A percentile compares a stretch with the other conserved stretches of the same genome.
Conservation (phyloP, 352 stramenopile species). For the Phytophthora brassicae region DNA sequence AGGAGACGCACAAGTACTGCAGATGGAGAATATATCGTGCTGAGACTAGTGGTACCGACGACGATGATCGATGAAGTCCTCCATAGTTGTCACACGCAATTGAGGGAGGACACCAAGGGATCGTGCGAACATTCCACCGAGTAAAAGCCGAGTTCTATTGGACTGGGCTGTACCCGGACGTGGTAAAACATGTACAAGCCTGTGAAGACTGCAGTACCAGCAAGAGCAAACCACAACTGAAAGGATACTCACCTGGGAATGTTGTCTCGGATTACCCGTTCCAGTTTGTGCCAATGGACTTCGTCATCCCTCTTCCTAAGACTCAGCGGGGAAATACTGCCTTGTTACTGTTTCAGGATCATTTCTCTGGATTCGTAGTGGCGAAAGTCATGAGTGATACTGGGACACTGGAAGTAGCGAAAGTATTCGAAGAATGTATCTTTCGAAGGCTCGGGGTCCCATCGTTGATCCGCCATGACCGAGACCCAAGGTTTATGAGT, state of each 20-base stretch:
- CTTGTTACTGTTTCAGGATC: neutral
- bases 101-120: slow-evolving; percentile 1
- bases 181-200: slow-evolving; percentile 1
- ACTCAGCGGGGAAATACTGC: neutral
- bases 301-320: neutral
- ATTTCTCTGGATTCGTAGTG: neutral
- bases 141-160: slow-evolving; percentile 12
- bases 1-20: neutral
- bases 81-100: slow-evolving; percentile 1
- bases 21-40: neutral
- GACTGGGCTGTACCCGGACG: slow-evolving; percentile 4
- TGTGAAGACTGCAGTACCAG: neutral
- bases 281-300: neutral
- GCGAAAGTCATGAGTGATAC: neutral
- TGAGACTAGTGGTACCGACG: slow-evolving; percentile 1
- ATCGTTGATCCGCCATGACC: neutral
- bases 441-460: neutral
- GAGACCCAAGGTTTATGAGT: too few relatives aligned
- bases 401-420: neutral
- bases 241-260: slow-evolving; percentile 1
- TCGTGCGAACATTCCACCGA: neutral
- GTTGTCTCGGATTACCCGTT: neutral
- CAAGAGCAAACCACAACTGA: neutral
- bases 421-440: neutral
- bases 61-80: slow-evolving; percentile 10